phyloP scores from a whole-genome alignment of 2,329 filamentous ascomycete genomes.

The Beauveria brongniartii region DNA sequence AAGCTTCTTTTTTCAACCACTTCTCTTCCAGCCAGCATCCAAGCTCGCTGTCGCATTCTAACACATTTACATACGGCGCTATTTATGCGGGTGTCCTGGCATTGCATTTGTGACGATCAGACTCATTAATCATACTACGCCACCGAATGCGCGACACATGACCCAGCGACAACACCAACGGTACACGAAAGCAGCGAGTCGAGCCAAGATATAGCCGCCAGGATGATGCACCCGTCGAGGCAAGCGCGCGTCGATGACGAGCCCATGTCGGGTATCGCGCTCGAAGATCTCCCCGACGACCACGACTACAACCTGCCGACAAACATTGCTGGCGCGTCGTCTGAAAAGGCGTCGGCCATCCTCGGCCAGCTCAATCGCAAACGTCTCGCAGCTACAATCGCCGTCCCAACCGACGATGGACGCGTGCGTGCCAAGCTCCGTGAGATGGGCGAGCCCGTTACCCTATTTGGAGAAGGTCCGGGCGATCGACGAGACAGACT shows the following conservation, averaged over 20 bases:
- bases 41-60: neutral
- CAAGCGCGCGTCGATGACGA: constrained; percentile 91
- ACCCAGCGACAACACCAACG: neutral
- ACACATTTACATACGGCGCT: neutral
- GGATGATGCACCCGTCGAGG: constrained; percentile 76
- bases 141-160: neutral
- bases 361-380: constrained; percentile 87
- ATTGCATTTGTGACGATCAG: neutral
- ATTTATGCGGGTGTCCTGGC: neutral
- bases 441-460: constrained; percentile 87
- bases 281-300: constrained; percentile 53
- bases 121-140: neutral
- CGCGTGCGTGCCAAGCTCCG: constrained; percentile 74
- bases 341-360: constrained; percentile 78
- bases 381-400: constrained; percentile 76
- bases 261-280: constrained; percentile 41
- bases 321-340: constrained; percentile 55
- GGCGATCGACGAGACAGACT: constrained; percentile 80
- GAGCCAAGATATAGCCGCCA: constrained; percentile 17
- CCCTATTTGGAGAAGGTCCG: constrained; percentile 84
- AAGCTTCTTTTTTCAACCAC: constrained; percentile 8
- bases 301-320: constrained; percentile 77
- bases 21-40: neutral
- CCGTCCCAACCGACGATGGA: constrained; percentile 88
- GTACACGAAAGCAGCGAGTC: neutral